Evolutionary conservation across 2,329 filamentous ascomycete species (phyloP).

Genomic region (Colletotrichum sp.): DNA sequence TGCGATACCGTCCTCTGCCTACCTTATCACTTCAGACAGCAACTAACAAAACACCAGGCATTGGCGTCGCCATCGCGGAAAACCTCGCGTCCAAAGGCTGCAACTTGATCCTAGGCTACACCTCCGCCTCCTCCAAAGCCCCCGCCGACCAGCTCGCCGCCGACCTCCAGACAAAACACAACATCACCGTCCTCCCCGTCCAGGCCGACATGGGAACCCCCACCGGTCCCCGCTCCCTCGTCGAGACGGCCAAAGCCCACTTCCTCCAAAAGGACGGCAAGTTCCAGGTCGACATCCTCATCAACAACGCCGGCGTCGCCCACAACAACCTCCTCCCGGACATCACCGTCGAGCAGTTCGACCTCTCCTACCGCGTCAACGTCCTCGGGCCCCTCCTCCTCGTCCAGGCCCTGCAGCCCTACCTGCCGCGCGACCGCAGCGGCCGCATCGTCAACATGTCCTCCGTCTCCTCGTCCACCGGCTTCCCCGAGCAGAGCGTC

Average conservation of each 20-base stretch:
- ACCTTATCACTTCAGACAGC: neutral
- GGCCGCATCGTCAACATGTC: slow-evolving; percentile 62
- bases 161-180: slow-evolving; percentile 60
- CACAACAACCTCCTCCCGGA: slow-evolving; percentile 70
- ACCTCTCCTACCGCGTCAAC: slow-evolving; percentile 77
- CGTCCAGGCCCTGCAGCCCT: slow-evolving; percentile 73
- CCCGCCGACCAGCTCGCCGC: slow-evolving; percentile 66
- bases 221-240: slow-evolving; percentile 63
- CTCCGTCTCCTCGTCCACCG: slow-evolving; percentile 57
- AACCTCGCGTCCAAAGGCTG: slow-evolving; percentile 77
- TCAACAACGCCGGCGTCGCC: slow-evolving; percentile 84
- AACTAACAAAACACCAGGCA: slow-evolving; percentile 57
- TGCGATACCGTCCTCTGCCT: slow-evolving; percentile 36
- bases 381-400: slow-evolving; percentile 82
- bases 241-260: slow-evolving; percentile 59
- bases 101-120: slow-evolving; percentile 75
- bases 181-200: slow-evolving; percentile 64
- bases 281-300: slow-evolving; percentile 79
- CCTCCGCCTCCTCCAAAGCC: slow-evolving; percentile 44
- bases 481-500: slow-evolving; percentile 59
- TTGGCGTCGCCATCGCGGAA: slow-evolving; percentile 67
- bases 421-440: slow-evolving; percentile 72
- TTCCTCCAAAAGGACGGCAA: slow-evolving; percentile 38
- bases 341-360: slow-evolving; percentile 70
- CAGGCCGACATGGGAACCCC: slow-evolving; percentile 75